These are phyloP conservation scores for Gaillardinia entomophila DNA, from an alignment of 805 yeast species.

Conservation along the genomic window DNA sequence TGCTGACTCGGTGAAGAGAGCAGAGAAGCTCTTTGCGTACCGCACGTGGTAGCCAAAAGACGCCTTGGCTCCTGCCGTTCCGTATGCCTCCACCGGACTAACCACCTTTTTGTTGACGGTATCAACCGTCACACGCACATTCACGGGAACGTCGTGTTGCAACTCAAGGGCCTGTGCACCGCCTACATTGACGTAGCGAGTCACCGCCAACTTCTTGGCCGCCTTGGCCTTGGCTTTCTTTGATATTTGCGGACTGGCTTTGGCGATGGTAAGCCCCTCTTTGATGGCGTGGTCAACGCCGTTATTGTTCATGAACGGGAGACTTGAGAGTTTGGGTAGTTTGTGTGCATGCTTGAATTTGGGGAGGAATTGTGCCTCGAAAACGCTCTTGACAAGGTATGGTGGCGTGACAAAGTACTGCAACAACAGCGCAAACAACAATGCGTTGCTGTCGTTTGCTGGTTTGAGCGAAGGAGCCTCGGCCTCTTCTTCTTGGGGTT, in stretches of 20 bases:
- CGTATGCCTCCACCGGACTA: constrained; percentile 67
- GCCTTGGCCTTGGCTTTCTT: constrained; percentile 29
- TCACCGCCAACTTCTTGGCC: constrained; percentile 41
- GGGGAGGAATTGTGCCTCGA: constrained; percentile 38
- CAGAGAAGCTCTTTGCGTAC: constrained; percentile 52
- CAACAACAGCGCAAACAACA: constrained; percentile 61
- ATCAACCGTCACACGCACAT: constrained; percentile 80
- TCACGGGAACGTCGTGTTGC: constrained; percentile 58
- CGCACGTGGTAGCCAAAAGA: constrained; percentile 75
- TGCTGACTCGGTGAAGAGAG: constrained; percentile 66
- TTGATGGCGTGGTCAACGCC: constrained; percentile 31
- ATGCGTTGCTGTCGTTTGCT: constrained; percentile 24
- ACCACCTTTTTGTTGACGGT: constrained; percentile 55
- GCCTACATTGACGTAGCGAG: constrained; percentile 78
- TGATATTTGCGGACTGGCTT: constrained; percentile 29
- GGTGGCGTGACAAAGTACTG: constrained; percentile 85
- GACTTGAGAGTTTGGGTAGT: constrained; percentile 63
- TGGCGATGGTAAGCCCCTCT: constrained; percentile 60
- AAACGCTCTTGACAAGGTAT: constrained; percentile 62
- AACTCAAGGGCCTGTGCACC: constrained; percentile 53
- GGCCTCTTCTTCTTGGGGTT: constrained; percentile 9
- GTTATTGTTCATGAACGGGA: constrained; percentile 66
- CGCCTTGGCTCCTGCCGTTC: constrained; percentile 50
- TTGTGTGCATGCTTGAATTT: constrained; percentile 60
- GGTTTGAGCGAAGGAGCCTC: constrained; percentile 9